phyloP scores from a whole-genome alignment of 2,329 filamentous ascomycete species.

The Calonectria hawksworthii region DNA sequence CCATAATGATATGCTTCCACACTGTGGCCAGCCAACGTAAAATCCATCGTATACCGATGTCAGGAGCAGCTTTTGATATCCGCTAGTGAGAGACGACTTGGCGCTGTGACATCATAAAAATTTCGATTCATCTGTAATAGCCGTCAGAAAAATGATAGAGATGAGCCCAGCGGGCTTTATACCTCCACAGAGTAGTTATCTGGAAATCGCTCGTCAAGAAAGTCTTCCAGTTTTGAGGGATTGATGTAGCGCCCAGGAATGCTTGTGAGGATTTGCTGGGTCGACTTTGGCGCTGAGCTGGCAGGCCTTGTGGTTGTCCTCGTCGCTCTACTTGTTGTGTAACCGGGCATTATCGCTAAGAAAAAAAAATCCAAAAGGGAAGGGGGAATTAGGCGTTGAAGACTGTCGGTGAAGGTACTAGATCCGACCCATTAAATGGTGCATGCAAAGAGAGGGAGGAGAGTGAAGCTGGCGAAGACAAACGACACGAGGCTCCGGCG shows the following conservation, averaged over 20 bases:
- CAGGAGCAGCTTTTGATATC: neutral
- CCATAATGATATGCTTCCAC: neutral
- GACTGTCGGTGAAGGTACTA: neutral
- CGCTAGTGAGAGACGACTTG: neutral
- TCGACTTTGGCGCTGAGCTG: neutral
- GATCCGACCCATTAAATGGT: neutral
- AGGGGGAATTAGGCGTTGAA: no score
- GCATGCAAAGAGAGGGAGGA: neutral
- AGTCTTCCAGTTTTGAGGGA: constrained; percentile 5
- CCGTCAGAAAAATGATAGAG: neutral
- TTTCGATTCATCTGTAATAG: constrained; percentile 7
- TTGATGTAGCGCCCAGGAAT: constrained; percentile 16
- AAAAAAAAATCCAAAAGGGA: neutral
- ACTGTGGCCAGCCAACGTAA: neutral
- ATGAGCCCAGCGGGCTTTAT: neutral
- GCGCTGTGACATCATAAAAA: constrained; percentile 6
- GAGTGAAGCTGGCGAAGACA: neutral
- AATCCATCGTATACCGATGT: neutral
- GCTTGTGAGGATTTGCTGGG: neutral
- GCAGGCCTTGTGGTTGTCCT: neutral
- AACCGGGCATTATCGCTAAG: neutral
- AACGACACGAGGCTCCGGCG: neutral
- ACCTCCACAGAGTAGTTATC: constrained; percentile 18
- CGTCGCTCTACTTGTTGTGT: no score
- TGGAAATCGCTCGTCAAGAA: constrained; percentile 5